A percentile compares a stretch with the other conserved stretches of the same genome.
Conservation (phyloP, 1,139 yeast genomes). For the Yamadazyma atmosphaerica region DNA sequence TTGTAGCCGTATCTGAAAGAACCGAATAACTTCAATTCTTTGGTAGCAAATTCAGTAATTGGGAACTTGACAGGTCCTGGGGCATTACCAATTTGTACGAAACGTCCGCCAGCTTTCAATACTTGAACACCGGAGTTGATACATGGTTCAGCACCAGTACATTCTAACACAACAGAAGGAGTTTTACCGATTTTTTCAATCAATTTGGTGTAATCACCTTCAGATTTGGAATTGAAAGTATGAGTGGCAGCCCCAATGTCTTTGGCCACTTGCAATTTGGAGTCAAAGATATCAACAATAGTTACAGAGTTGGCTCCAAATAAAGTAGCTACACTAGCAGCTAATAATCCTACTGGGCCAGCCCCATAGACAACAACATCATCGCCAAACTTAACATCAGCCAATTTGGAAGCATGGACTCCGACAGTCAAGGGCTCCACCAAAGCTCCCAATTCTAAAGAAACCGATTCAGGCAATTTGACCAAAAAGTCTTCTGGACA, state of each 20-base stretch:
- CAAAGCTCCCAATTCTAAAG: constrained; percentile 84
- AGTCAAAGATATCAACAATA: constrained; percentile 63
- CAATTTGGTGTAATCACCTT: constrained; percentile 30
- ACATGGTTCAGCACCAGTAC: constrained; percentile 71
- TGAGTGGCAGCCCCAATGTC: constrained; percentile 60
- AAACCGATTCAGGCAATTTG: constrained; percentile 73
- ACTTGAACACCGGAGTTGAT: constrained; percentile 62
- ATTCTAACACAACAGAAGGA: constrained; percentile 64
- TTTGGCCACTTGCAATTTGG: constrained; percentile 59
- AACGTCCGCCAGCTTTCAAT: constrained; percentile 61
- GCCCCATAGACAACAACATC: constrained; percentile 83
- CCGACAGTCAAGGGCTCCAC: constrained; percentile 89
- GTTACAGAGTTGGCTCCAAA: constrained; percentile 77
- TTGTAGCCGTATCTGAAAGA: constrained; percentile 81
- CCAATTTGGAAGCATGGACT: constrained; percentile 75
- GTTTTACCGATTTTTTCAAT: constrained; percentile 43
- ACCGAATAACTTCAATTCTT: constrained; percentile 71
- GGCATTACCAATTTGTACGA: constrained; percentile 80
- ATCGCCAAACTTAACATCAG: constrained; percentile 70
- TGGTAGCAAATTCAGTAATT: constrained; percentile 66
- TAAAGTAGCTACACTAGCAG: constrained; percentile 76
- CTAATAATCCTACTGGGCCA: constrained; percentile 86
- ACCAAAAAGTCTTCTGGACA: constrained; percentile 85
- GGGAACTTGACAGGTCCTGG: constrained; percentile 69
- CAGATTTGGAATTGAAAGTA: constrained; percentile 53